Conservation (phyloP, 306 rosid genomes). For the Lablab purpureus region DNA sequence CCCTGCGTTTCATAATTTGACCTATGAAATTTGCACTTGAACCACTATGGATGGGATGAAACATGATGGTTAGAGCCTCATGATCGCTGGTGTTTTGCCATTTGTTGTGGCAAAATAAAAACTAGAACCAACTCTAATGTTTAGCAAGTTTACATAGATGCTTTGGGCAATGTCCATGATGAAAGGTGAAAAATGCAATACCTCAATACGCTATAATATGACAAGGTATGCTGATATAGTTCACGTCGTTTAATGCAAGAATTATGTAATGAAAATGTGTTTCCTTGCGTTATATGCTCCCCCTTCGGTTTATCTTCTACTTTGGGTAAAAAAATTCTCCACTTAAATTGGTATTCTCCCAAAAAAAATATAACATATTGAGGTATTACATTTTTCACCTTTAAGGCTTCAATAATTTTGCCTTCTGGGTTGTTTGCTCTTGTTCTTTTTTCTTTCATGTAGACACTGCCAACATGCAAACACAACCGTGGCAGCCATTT, state of each 20-base stretch:
- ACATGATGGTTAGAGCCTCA: neutral
- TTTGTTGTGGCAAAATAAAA: slow-evolving; percentile 6
- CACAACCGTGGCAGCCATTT: neutral
- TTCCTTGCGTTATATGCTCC: no score
- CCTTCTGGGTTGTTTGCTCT: neutral
- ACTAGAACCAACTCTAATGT: neutral
- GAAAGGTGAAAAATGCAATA: neutral
- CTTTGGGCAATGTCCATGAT: neutral
- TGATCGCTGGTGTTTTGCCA: neutral
- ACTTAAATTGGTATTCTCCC: no score
- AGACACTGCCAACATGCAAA: neutral
- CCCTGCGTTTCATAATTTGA: slow-evolving; percentile 20
- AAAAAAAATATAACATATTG: no score
- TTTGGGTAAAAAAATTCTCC: no score
- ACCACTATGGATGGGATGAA: neutral
- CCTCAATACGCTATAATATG: neutral
- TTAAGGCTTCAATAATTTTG: neutral
- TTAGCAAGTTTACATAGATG: no score
- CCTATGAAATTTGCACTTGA: slow-evolving; percentile 26
- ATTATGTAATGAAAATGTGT: no score
- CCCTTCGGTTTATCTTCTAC: no score
- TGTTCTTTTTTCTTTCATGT: neutral
- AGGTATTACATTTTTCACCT: no score
- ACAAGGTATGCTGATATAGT: neutral
- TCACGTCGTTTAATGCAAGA: neutral